phyloP scores from a whole-genome alignment of 176 grass and related monocot species.

The Rhipidocladum racemiflorum region DNA sequence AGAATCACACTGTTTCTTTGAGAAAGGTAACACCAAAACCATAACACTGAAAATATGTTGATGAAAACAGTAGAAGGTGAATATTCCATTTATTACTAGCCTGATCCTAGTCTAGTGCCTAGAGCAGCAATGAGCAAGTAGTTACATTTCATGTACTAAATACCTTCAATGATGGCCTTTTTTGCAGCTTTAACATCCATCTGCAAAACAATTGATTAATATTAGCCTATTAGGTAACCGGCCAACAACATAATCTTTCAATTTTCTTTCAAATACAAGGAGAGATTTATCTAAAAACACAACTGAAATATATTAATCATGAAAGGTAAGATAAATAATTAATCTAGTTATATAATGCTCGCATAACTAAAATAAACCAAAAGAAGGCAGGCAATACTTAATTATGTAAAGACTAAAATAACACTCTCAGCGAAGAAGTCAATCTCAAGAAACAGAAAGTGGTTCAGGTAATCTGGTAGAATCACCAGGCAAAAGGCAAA shows the following conservation, averaged over 20 bases:
- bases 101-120: not conserved
- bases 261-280: not conserved
- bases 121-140: not conserved
- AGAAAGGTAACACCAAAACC: not conserved
- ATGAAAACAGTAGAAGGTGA: not conserved
- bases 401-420: not conserved
- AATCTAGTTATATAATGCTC: not conserved
- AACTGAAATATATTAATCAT: conserved; percentile 8
- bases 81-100: not conserved
- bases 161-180: conserved; percentile 91
- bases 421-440: not conserved
- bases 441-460: not conserved
- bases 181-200: conserved; percentile 88
- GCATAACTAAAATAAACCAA: not conserved
- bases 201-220: conserved; percentile 40
- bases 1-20: not conserved
- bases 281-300: not conserved
- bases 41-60: not conserved
- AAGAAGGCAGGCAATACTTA: not conserved
- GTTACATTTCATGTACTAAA: conserved; percentile 17
- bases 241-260: not conserved
- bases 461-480: not conserved
- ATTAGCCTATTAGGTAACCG: not conserved
- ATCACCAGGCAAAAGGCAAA: not conserved
- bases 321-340: not conserved